Evolutionary conservation across 2,329 filamentous ascomycete genomes (phyloP).

Genomic region (Emergomyces orientalis): DNA sequence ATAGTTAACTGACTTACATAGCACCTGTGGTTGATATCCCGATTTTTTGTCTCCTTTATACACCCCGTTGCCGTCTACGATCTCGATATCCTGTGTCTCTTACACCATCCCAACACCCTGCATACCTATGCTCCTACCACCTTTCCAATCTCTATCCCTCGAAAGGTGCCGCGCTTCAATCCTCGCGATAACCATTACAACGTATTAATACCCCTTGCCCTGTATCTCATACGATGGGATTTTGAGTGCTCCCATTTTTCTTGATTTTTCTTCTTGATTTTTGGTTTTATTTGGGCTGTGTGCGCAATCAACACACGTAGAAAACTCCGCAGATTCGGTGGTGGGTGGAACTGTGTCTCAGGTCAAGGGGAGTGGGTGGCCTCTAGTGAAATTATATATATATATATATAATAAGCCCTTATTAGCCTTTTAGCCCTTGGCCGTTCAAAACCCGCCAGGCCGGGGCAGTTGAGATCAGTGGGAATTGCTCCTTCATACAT

Average conservation of each 20-base stretch:
- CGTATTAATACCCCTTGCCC: not conserved
- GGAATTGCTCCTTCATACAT: constrained; percentile 19
- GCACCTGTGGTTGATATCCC: not conserved
- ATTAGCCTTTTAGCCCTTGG: not conserved
- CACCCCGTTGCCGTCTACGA: not conserved
- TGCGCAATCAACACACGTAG: not conserved
- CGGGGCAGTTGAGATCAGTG: not conserved
- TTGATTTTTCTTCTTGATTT: not conserved
- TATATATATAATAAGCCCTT: not conserved
- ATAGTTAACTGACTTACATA: not conserved
- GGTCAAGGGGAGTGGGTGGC: not conserved
- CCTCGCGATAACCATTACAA: not conserved
- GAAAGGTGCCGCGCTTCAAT: not conserved
- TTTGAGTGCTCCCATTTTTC: not conserved
- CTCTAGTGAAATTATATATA: not conserved
- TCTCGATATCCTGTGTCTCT: not conserved
- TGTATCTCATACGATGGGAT: not conserved
- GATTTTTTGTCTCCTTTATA: not conserved
- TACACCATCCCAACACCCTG: not conserved
- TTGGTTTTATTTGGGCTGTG: not conserved
- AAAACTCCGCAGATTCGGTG: not conserved
- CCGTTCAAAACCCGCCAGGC: constrained; percentile 13
- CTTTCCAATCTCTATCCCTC: not conserved
- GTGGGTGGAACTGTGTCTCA: not conserved
- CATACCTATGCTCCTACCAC: not conserved